Conservation (phyloP, 1,284 basidiomycete genomes). For the Pseudomicrostroma phylloplanum region DNA sequence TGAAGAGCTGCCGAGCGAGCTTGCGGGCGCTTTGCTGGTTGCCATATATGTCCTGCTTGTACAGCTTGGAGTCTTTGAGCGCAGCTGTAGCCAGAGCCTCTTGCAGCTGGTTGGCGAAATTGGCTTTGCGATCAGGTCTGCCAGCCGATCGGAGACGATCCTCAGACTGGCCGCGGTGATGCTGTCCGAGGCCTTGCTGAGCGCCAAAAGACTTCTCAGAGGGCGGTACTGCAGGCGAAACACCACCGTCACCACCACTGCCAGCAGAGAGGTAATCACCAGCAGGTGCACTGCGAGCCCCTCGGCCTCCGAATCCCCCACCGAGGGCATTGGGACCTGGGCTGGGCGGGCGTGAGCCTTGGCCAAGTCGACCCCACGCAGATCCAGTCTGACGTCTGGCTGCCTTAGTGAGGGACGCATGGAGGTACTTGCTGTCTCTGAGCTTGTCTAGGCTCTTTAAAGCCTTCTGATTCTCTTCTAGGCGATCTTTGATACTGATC, state of each 20-base stretch:
- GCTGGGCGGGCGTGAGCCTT: conserved; percentile 24
- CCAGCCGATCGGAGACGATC: conserved; percentile 25
- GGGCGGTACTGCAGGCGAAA: neutral
- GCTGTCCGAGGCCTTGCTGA: conserved; percentile 16
- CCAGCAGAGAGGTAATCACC: conserved; percentile 29
- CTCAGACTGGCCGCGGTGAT: conserved; percentile 18
- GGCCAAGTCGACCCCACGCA: conserved; percentile 18
- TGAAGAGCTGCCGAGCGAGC: conserved; percentile 69
- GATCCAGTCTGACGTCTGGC: conserved; percentile 9
- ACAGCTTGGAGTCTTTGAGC: conserved; percentile 45
- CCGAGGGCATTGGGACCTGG: conserved; percentile 29
- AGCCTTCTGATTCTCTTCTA: conserved; percentile 39
- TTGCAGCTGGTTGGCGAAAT: conserved; percentile 20
- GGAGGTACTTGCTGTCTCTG: conserved; percentile 40
- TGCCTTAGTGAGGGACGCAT: conserved; percentile 13
- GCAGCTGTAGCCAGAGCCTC: conserved; percentile 42
- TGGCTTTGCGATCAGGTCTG: neutral
- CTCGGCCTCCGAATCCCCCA: conserved; percentile 12
- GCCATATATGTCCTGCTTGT: conserved; percentile 30
- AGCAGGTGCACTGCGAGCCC: conserved; percentile 30
- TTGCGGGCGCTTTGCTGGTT: conserved; percentile 65
- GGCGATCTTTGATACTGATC: conserved; percentile 42
- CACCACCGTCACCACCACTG: neutral
- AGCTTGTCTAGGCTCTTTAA: conserved; percentile 43
- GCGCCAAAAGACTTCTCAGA: conserved; percentile 10